Evolutionary conservation across 202 grass and related monocot genomes (phyloP).

Genomic region (Panicum hallii): DNA sequence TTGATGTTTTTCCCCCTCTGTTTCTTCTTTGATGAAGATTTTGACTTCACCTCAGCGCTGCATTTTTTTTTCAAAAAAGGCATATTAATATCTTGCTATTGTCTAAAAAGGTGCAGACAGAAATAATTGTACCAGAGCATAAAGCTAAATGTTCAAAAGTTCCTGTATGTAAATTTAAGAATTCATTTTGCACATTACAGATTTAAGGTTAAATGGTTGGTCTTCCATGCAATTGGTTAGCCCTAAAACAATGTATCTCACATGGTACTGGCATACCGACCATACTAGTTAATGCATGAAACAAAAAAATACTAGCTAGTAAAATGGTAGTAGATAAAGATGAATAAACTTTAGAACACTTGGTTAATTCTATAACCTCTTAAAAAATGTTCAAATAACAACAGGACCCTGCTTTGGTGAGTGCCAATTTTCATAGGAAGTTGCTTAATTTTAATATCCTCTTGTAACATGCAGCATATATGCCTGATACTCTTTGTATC

Average conservation of each 20-base stretch:
- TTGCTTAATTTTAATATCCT: not conserved
- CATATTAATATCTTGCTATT: slow-evolving; percentile 20
- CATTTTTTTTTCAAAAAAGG: not conserved
- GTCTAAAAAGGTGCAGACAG: not conserved
- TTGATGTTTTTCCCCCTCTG: slow-evolving; percentile 62
- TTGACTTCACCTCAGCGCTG: slow-evolving; percentile 62
- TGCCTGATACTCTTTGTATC: not conserved
- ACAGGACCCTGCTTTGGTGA: not conserved
- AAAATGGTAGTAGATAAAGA: not conserved
- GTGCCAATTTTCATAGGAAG: slow-evolving; percentile 12
- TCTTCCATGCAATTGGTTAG: slow-evolving; percentile 38
- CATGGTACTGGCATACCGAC: not conserved
- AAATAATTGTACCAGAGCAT: not conserved
- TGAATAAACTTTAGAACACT: slow-evolving; percentile 2
- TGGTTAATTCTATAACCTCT: not conserved
- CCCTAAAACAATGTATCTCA: not conserved
- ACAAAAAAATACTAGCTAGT: not conserved
- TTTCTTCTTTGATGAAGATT: slow-evolving; percentile 74
- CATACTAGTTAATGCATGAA: slow-evolving; percentile 7
- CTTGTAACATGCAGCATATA: not conserved
- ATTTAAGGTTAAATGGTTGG: slow-evolving; percentile 9
- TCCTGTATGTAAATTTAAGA: not conserved
- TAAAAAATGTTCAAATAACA: slow-evolving; percentile 12
- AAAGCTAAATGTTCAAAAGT: not conserved
- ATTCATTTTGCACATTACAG: not conserved